Base-by-base conservation (phyloP, 371 early-diverging fungal genomes). In the Rhizopus delemar region DNA sequence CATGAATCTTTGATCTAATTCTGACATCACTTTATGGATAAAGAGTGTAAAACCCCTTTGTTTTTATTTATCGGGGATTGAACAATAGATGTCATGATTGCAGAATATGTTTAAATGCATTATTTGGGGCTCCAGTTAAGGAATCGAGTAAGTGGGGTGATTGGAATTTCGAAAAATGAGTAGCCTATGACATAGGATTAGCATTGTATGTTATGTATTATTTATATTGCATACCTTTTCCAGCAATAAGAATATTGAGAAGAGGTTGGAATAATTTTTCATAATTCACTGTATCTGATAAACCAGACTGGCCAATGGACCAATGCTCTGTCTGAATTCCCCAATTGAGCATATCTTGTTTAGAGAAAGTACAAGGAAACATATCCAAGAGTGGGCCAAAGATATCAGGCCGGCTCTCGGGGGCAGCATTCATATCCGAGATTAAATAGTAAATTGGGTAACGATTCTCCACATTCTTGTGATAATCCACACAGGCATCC, bases 101-200 rank as follows among this genome's bases (percentile, higher is more conserved):
- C 22, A 22, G 22, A 22, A 22, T 22, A 22, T 22, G 22, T 22
- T 22, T 22, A 2, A 22, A 22, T 22, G 22, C 22, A 70, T 31
- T 56, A 35, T 64, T 71, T 75, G 28, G 72, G 70, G 29, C 71
- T 71, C 77, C 77, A 76, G 34, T 59, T 57, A 57, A 76, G 68
- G 53, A 71, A 70, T 15, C 74, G 63, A 15, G 72, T 71, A 16
- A 77, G 57, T 56, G 65, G 66, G 9, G 77, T 71, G 35, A 68
- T 70, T 22, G 77, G 77, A 46, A 74, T 68, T 55, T 77, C 77
- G 52, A 74, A 77, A 52, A 77, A 77, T 11, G 74, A 74, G 50
- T 77, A 77, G 8, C 66, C 74, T 77, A 65, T 43, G 15, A 5
- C 8, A 43, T n/a, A 43, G 8, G 13, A 43, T 43, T 13, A 2